These are phyloP conservation scores for Suhomyces vadensis DNA, from an alignment of 805 yeast genomes.

Conservation along the genomic window DNA sequence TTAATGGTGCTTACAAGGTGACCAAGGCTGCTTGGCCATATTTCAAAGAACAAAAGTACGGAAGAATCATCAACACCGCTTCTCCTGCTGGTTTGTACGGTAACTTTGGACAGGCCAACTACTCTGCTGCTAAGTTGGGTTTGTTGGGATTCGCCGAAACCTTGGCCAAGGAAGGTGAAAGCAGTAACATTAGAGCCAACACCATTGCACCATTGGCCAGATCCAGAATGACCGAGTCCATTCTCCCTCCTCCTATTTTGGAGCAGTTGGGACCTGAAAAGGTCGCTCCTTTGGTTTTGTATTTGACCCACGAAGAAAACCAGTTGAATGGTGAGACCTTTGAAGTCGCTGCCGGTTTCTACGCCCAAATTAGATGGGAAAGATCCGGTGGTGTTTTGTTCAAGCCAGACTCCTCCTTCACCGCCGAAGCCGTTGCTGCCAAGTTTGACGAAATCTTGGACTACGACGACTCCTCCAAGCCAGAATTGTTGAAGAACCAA, in stretches of 20 bases:
- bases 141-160: constrained; percentile 92
- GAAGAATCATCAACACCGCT: constrained; percentile 89
- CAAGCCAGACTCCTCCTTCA: constrained; percentile 72
- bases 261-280: constrained; percentile 81
- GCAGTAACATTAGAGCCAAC: constrained; percentile 79
- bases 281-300: constrained; percentile 88
- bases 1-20: constrained; percentile 83
- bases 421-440: constrained; percentile 80
- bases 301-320: constrained; percentile 64
- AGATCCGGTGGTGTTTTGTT: constrained; percentile 84
- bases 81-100: constrained; percentile 98
- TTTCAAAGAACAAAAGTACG: constrained; percentile 79
- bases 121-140: constrained; percentile 90
- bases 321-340: constrained; percentile 72
- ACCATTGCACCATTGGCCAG: constrained; percentile 94
- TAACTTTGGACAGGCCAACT: constrained; percentile 94
- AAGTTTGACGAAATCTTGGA: constrained; percentile 63
- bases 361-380: constrained; percentile 92
- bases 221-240: constrained; percentile 92
- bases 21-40: constrained; percentile 92
- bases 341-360: constrained; percentile 94
- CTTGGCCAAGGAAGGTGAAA: constrained; percentile 89
- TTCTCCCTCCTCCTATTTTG: constrained; percentile 82
- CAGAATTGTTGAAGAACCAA: constrained; percentile 49
- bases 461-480: constrained; percentile 59